Evolutionary conservation across 331 rosid species (phyloP).

Genomic region (Pyrus hybrid): DNA sequence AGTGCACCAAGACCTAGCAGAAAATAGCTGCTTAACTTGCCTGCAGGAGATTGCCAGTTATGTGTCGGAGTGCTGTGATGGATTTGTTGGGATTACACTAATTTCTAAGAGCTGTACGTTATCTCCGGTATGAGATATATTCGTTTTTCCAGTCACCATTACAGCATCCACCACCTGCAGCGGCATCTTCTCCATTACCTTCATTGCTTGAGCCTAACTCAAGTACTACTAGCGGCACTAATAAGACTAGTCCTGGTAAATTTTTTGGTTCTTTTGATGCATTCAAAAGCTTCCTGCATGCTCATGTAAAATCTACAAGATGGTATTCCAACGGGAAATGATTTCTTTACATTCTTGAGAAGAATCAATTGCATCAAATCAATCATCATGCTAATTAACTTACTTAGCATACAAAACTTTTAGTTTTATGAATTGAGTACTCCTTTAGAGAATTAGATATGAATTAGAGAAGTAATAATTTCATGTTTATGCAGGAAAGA

Average conservation of each 20-base stretch:
- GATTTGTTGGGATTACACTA: conserved; percentile 6
- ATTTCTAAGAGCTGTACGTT: conserved; percentile 20
- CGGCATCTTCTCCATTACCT: conserved; percentile 5
- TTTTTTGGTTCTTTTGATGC: background rate
- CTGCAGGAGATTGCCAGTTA: conserved; percentile 4
- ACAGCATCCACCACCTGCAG: background rate
- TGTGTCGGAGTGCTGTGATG: background rate
- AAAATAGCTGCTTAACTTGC: conserved; percentile 23
- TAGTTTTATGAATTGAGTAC: background rate
- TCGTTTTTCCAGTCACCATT: background rate
- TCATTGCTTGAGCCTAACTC: background rate
- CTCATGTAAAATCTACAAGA: too few relatives aligned
- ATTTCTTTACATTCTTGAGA: too few relatives aligned
- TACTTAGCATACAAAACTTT: background rate
- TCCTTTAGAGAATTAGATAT: background rate
- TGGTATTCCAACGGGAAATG: too few relatives aligned
- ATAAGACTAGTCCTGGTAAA: conserved; percentile 2
- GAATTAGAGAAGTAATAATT: background rate
- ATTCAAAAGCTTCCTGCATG: too few relatives aligned
- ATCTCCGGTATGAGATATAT: conserved; percentile 17
- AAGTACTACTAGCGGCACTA: too few relatives aligned
- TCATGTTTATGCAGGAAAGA: conserved; percentile 12
- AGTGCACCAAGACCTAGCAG: conserved; percentile 18
- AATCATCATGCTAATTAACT: background rate
- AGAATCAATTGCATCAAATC: too few relatives aligned